Evolutionary conservation across 495 filamentous ascomycete species (phyloP).

Genomic region (Hypoxylon crocopeplum): DNA sequence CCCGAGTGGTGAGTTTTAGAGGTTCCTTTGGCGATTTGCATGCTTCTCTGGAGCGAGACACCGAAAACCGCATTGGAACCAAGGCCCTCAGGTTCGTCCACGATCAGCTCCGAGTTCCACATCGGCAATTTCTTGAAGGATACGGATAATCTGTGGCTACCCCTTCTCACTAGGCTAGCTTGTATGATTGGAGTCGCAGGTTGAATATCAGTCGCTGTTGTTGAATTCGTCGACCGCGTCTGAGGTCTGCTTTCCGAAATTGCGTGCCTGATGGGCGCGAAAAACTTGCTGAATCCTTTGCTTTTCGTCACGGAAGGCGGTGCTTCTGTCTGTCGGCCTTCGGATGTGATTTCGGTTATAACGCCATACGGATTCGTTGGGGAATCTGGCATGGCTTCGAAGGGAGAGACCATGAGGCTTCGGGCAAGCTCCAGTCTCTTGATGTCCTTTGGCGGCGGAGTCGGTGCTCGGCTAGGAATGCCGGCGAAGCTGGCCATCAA

Average conservation of each 20-base stretch:
- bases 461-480: constrained; percentile 45
- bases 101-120: constrained; percentile 24
- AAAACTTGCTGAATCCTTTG: constrained; percentile 32
- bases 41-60: constrained; percentile 45
- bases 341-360: constrained; percentile 29
- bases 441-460: constrained; percentile 47
- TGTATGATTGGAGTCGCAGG: constrained; percentile 35
- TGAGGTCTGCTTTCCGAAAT: constrained; percentile 29
- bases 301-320: constrained; percentile 22
- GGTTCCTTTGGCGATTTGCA: constrained; percentile 48
- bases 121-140: constrained; percentile 41
- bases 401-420: constrained; percentile 25
- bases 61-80: constrained; percentile 45
- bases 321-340: constrained; percentile 10
- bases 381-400: constrained; percentile 22
- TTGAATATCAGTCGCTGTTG: constrained; percentile 6
- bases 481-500: constrained; percentile 44
- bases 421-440: constrained; percentile 38
- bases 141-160: constrained; percentile 43
- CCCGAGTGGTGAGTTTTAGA: constrained; percentile 47
- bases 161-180: constrained; percentile 41
- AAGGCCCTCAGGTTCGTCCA: constrained; percentile 15
- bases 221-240: constrained; percentile 33
- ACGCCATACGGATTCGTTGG: constrained; percentile 23
- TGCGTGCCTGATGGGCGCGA: constrained; percentile 33